Evolutionary conservation across 2,329 filamentous ascomycete genomes (phyloP), one percentile per base, ranked within the genome.

Genomic region (Phialocephala sp.): DNA sequence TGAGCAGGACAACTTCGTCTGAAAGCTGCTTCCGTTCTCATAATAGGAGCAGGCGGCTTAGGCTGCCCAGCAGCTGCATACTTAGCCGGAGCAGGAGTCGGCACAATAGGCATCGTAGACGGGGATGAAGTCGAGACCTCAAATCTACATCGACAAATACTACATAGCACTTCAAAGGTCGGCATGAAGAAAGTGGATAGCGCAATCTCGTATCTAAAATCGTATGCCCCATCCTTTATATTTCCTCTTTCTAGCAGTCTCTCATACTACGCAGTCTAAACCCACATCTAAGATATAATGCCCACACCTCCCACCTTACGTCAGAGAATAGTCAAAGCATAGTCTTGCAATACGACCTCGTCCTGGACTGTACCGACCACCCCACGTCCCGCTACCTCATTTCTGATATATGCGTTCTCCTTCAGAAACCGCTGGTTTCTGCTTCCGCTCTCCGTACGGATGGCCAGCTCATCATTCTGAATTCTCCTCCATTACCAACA

Each of bases 281-380:
- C 74, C 90, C 92, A 0, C 82, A 86, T 14, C 82, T 91, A 20
- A 84, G 77, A 0, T 93, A 93, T 73, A 77, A 85, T 20, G 78
- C 87, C 0, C 84, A 96, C 74, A 76, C 79, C 11, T 81, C 83
- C 15, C 89, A 91, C 69, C 84, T 97, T 15, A 87, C 86, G 0
- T 84, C 92, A 0, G 80, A 87, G 65, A 91, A 90, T 60, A 91
- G 93, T 0, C 79, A 87, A 8, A 77, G 82, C 0, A 87, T 93
- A 47, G 86, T 97, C 63, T 79, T 82, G 0, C 72, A 81, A 4
- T 98, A 97, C 75, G 92, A 97, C 72, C 72, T 97, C 0, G 87
- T 98, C 1, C 87, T 99, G 14, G 95, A 99, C 78, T 99, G 95
- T 77, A 98, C 94, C 11, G 95, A 99, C 78, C 93, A 94, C 70